These are phyloP conservation scores for Phenoliferia sp. DNA, from an alignment of 1,284 basidiomycete genomes.

Conservation along the genomic window DNA sequence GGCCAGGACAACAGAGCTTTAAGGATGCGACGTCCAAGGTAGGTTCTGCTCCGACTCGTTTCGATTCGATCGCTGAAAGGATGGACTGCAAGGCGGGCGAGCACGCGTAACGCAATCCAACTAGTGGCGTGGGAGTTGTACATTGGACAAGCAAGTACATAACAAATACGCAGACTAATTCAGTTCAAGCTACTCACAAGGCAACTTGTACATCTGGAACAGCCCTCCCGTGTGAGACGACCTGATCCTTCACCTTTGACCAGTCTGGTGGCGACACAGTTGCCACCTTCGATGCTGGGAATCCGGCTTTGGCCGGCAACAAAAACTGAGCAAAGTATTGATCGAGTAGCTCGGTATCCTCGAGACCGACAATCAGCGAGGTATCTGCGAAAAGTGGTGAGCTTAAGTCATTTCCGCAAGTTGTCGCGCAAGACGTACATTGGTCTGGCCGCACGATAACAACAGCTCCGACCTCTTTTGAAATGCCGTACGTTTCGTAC, in stretches of 20 bases:
- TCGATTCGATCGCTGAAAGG: too few species aligned
- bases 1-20: too few species aligned
- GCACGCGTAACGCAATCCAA: too few species aligned
- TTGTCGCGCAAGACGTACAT: conserved; percentile 7
- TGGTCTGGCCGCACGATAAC: conserved; percentile 42
- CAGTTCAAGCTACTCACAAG: too few species aligned
- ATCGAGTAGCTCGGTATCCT: conserved; percentile 29
- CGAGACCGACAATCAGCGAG: conserved; percentile 28
- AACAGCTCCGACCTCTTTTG: conserved; percentile 39
- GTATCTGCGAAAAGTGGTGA: conserved; percentile 14
- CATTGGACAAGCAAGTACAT: too few species aligned
- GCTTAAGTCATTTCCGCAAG: neutral
- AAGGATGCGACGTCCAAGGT: too few species aligned
- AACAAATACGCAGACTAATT: too few species aligned
- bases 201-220: too few species aligned
- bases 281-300: conserved; percentile 5
- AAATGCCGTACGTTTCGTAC: conserved; percentile 42
- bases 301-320: conserved; percentile 20
- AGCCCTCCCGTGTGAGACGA: too few species aligned
- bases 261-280: conserved; percentile 25
- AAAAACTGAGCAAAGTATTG: conserved; percentile 32
- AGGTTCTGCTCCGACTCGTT: too few species aligned
- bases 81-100: too few species aligned
- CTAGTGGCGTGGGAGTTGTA: too few species aligned
- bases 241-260: conserved; percentile 12